Evolutionary conservation across 805 yeast species (phyloP).

Genomic region (Candida khao-thaluensis): DNA sequence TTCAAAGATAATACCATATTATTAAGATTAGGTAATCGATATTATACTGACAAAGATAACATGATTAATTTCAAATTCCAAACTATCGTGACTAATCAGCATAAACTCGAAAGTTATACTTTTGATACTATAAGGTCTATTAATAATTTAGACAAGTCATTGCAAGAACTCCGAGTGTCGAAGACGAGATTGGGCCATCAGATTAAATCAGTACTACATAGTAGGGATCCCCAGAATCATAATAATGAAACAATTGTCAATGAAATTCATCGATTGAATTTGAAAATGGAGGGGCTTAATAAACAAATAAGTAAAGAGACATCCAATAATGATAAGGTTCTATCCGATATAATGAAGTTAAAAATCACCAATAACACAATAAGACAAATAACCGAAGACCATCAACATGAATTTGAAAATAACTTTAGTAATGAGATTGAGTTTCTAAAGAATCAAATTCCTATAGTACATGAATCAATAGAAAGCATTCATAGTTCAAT

Average conservation of each 20-base stretch:
- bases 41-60: slow-evolving; percentile 19
- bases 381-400: slow-evolving; percentile 17
- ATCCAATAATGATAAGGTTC: slow-evolving; percentile 22
- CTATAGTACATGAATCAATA: slow-evolving; percentile 25
- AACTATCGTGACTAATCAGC: not conserved
- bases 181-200: slow-evolving; percentile 20
- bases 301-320: slow-evolving; percentile 21
- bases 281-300: slow-evolving; percentile 12
- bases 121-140: slow-evolving; percentile 32
- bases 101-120: slow-evolving; percentile 20
- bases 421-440: slow-evolving; percentile 24
- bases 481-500: slow-evolving; percentile 17
- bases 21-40: slow-evolving; percentile 20
- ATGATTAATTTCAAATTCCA: slow-evolving; percentile 2
- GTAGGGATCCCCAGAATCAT: not conserved
- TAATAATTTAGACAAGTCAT: slow-evolving; percentile 23
- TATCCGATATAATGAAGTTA: slow-evolving; percentile 22
- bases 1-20: slow-evolving; percentile 23
- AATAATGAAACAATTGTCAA: slow-evolving; percentile 5
- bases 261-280: slow-evolving; percentile 8
- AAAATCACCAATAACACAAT: slow-evolving; percentile 23
- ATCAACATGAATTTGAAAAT: slow-evolving; percentile 4
- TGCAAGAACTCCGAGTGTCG: slow-evolving; percentile 27
- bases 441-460: slow-evolving; percentile 25
- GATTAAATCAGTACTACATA: slow-evolving; percentile 5